Evolutionary conservation across 2,329 filamentous ascomycete genomes (phyloP).

Genomic region (Ceratocystis eucalypticola): DNA sequence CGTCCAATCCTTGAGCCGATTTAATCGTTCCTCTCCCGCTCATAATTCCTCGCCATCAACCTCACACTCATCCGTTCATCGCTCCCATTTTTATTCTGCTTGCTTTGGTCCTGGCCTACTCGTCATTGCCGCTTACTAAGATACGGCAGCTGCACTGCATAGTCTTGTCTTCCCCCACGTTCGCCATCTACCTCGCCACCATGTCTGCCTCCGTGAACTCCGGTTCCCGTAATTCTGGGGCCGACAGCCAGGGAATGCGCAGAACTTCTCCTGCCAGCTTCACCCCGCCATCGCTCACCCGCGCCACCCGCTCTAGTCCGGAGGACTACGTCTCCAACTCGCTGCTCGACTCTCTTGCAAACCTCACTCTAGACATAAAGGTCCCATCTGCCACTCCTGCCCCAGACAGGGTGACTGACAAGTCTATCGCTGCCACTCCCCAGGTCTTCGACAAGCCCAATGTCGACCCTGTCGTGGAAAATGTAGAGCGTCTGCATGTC

Average conservation of each 20-base stretch:
- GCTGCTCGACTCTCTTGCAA: conserved; percentile 45
- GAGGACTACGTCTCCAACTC: conserved; percentile 59
- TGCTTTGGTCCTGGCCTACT: neutral
- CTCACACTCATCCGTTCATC: neutral
- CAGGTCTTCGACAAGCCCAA: conserved; percentile 15
- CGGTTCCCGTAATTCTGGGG: neutral
- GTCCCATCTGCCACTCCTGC: conserved; percentile 17
- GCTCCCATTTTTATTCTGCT: neutral
- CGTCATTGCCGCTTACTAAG: neutral
- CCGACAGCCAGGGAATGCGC: neutral
- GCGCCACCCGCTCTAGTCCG: conserved; percentile 54
- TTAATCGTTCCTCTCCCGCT: neutral
- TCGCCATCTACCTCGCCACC: neutral
- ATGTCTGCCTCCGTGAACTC: neutral
- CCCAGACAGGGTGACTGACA: conserved; percentile 20
- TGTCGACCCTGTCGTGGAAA: conserved; percentile 25
- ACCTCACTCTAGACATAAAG: conserved; percentile 21
- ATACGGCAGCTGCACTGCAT: neutral
- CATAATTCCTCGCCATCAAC: neutral
- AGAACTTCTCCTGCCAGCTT: conserved; percentile 26
- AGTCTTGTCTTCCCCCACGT: neutral
- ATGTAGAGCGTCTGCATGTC: conserved; percentile 33
- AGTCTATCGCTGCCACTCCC: neutral
- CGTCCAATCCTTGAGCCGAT: neutral
- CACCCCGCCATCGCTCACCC: conserved; percentile 41